These are phyloP conservation scores for Nicotiana sylvestris DNA, from an alignment of 257 asterid genomes.

Conservation along the genomic window DNA sequence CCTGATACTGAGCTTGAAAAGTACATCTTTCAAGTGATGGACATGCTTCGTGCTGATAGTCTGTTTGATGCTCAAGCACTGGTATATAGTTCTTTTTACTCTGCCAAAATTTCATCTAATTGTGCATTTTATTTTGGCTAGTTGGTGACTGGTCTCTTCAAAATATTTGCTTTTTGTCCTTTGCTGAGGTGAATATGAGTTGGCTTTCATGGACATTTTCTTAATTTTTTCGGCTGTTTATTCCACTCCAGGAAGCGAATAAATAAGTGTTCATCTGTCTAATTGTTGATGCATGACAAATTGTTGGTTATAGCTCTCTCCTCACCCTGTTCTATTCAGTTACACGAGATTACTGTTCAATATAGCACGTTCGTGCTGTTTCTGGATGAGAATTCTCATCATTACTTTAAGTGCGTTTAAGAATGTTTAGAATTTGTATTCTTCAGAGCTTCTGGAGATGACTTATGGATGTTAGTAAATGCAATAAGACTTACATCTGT, in stretches of 20 bases:
- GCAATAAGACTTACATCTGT: background rate
- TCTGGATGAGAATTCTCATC: slow-evolving; percentile 1
- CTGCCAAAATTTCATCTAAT: slow-evolving; percentile 4
- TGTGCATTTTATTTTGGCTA: background rate
- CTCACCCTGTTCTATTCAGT: background rate
- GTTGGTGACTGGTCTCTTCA: background rate
- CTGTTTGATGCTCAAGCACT: slow-evolving; percentile 84
- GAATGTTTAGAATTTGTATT: background rate
- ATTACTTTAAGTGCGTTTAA: background rate
- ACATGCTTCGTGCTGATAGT: slow-evolving; percentile 76
- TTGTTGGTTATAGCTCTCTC: background rate
- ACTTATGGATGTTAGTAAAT: background rate
- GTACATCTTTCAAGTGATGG: slow-evolving; percentile 64
- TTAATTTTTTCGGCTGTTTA: background rate
- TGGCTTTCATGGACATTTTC: background rate
- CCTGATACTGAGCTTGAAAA: slow-evolving; percentile 90
- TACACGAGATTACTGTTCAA: background rate
- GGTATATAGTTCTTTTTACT: slow-evolving; percentile 41
- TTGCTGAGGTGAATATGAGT: background rate
- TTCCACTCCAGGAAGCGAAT: background rate
- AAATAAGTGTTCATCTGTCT: background rate
- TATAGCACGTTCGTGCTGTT: background rate
- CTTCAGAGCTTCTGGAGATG: background rate
- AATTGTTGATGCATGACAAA: background rate
- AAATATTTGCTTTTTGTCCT: background rate